Base-by-base conservation (phyloP, 441 rosid genomes). In the Breynia disticha region DNA sequence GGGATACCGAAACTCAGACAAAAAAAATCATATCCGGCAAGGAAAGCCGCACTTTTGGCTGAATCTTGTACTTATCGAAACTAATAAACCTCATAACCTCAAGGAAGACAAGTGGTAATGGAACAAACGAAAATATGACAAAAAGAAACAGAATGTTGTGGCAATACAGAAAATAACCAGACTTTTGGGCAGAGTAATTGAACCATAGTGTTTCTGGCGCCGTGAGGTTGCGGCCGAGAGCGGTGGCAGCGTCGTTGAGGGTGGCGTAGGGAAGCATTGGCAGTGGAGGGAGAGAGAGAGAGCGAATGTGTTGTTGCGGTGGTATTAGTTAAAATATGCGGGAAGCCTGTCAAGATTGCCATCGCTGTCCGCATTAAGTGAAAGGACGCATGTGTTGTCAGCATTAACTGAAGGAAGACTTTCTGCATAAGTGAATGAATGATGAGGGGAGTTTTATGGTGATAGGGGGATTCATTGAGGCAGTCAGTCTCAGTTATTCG, bases 131-230 rank as follows among this genome's bases (percentile, higher is more conserved):
- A 72, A 91, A 88, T 50, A 82, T 65, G 48, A 82, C 47, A 65
- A 86, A 88, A 19, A 91, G 62, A 64, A 91, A 82, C 19, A 88
- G 53, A 65, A 86, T 75, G 77, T 81, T 88, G 72, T 91, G 98
- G 63, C 94, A 77, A 70, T 70, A 88, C 49, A 91, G 86, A 61
- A 57, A 76, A 80, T 80, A 88, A 72, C 88, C 91, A 19, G 97
- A 88, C 63, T 84, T 88, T 0, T 67, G 55, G 11, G 84, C 87
- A 39, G 98, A 82, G 83, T 91, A 91, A 60, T 77, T 75, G 76
- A 80, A 77, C 98, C 98, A 91, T 14, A 79, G 21, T 4, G 83
- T 73, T 79, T 91, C 98, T 0, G 78, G 67, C 37, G 50, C 35
- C 1, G 95, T 84, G 39, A 91, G 87, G 78, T 75, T 75, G 65